Evolutionary conservation across 2,329 filamentous ascomycete genomes (phyloP).

Genomic region (Phaeoacremonium minimum): DNA sequence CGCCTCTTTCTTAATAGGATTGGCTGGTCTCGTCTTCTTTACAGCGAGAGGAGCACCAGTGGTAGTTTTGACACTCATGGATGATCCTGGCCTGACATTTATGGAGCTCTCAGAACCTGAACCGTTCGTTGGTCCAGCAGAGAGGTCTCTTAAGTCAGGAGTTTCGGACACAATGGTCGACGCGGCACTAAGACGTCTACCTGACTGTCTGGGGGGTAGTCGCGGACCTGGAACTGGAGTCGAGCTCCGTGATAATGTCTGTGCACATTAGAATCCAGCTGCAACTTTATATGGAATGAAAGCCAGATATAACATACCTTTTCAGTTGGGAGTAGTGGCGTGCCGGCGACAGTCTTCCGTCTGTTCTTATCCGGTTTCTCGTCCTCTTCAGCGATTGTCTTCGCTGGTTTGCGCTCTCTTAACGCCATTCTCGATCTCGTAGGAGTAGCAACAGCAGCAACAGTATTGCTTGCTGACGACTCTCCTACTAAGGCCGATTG

Average conservation of each 20-base stretch:
- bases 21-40: conserved; percentile 56
- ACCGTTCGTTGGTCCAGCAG: conserved; percentile 8
- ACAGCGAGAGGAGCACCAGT: conserved; percentile 37
- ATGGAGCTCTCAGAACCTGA: conserved; percentile 36
- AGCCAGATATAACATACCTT: conserved; percentile 26
- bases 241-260: conserved; percentile 28
- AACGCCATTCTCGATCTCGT: conserved; percentile 65
- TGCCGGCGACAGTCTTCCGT: conserved; percentile 57
- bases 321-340: conserved; percentile 38
- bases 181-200: conserved; percentile 45
- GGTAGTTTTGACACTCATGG: conserved; percentile 32
- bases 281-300: neutral
- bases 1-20: conserved; percentile 38
- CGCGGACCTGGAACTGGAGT: conserved; percentile 20
- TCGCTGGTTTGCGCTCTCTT: conserved; percentile 62
- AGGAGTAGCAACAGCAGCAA: conserved; percentile 20
- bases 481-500: conserved; percentile 45
- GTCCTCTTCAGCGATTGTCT: conserved; percentile 48
- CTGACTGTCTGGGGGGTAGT: conserved; percentile 24
- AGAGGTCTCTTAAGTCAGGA: conserved; percentile 12
- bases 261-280: conserved; percentile 9
- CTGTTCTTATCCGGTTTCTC: conserved; percentile 42
- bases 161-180: conserved; percentile 29
- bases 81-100: conserved; percentile 34
- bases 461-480: conserved; percentile 19